These are phyloP conservation scores for Isatis lusitanica DNA, from an alignment of 441 rosid genomes.

Conservation along the genomic window DNA sequence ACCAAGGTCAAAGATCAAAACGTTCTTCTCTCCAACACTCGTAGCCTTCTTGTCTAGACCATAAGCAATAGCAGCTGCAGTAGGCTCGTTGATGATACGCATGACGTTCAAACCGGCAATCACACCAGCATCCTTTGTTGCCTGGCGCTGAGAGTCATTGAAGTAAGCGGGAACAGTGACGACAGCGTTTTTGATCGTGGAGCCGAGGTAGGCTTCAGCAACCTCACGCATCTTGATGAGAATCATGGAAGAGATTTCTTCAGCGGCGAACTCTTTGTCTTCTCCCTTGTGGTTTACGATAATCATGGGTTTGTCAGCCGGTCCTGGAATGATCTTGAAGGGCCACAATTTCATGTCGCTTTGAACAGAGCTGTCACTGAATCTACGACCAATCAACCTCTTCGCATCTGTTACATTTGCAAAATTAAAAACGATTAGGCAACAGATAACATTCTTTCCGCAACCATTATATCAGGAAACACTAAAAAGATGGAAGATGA, in stretches of 20 bases:
- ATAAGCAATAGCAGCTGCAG: slow-evolving; percentile 63
- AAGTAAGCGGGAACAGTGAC: slow-evolving; percentile 65
- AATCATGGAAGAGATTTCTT: slow-evolving; percentile 69
- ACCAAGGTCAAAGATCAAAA: slow-evolving; percentile 59
- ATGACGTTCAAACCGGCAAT: slow-evolving; percentile 64
- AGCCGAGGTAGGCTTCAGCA: slow-evolving; percentile 62
- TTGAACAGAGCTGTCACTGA: slow-evolving; percentile 53
- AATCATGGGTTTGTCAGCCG: slow-evolving; percentile 59
- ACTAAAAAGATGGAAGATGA: neutral
- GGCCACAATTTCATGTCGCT: slow-evolving; percentile 59
- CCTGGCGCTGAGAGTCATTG: slow-evolving; percentile 65
- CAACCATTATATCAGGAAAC: neutral
- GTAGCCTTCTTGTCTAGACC: slow-evolving; percentile 64
- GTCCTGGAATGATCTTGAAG: slow-evolving; percentile 53
- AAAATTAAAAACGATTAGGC: neutral
- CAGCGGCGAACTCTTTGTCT: slow-evolving; percentile 56
- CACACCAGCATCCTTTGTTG: slow-evolving; percentile 63
- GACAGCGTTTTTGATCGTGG: slow-evolving; percentile 53
- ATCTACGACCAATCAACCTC: slow-evolving; percentile 66
- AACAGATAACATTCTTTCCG: neutral
- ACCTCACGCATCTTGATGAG: slow-evolving; percentile 67
- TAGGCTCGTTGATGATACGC: slow-evolving; percentile 64
- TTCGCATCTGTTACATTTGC: slow-evolving; percentile 48
- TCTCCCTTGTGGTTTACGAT: slow-evolving; percentile 52
- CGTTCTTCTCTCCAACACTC: slow-evolving; percentile 60